Conservation (phyloP, 1,284 basidiomycete genomes). For the Apiotrichum akiyoshidainum region DNA sequence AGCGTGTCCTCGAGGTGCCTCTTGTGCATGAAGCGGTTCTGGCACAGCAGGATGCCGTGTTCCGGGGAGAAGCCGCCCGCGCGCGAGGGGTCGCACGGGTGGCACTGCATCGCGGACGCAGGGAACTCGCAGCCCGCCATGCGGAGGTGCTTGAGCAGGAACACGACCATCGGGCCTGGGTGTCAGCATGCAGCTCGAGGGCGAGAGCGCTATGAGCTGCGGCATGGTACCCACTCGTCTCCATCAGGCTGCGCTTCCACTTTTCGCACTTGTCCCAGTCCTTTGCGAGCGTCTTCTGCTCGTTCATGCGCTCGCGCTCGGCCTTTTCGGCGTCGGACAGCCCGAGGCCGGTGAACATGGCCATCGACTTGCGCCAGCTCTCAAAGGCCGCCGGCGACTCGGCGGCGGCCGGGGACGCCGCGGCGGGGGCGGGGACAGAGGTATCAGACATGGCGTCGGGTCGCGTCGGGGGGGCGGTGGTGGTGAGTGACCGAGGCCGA, state of each 20-base stretch:
- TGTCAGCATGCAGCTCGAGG: background rate
- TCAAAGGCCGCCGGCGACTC: conserved; percentile 40
- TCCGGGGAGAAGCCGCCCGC: conserved; percentile 80
- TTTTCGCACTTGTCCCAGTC: conserved; percentile 54
- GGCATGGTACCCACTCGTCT: conserved; percentile 42
- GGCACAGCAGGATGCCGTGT: conserved; percentile 75
- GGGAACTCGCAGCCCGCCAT: conserved; percentile 66
- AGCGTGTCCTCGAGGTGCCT: conserved; percentile 89
- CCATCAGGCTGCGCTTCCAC: conserved; percentile 53
- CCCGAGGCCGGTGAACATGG: conserved; percentile 50
- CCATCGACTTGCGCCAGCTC: conserved; percentile 46
- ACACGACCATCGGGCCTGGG: conserved; percentile 75
- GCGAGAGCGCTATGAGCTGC: no score
- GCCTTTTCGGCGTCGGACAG: conserved; percentile 40
- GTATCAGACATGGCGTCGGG: background rate
- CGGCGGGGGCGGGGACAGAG: background rate
- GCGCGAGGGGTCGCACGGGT: conserved; percentile 68
- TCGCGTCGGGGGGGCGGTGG: background rate
- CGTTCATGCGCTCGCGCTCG: conserved; percentile 8
- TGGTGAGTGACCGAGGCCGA: no score
- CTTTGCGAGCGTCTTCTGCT: conserved; percentile 33
- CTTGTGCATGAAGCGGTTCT: conserved; percentile 74
- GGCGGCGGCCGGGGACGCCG: background rate
- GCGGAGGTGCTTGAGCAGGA: conserved; percentile 79
- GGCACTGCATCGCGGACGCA: conserved; percentile 70